phyloP scores from a whole-genome alignment of 2,329 filamentous ascomycete species.

The Aureobasidium sp. region DNA sequence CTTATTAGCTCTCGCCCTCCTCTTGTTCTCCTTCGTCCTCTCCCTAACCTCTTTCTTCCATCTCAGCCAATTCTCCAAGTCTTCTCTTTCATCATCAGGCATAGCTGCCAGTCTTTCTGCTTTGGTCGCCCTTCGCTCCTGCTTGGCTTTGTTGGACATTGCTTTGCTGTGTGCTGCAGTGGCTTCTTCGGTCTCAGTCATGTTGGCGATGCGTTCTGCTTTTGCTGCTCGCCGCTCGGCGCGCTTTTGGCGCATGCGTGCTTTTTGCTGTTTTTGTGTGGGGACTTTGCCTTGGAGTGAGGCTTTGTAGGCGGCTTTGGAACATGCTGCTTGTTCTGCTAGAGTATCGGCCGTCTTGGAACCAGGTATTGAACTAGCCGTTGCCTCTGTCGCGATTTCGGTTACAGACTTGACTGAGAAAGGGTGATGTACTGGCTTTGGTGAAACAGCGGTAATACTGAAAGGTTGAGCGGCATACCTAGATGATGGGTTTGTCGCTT shows the following conservation, averaged over 20 bases:
- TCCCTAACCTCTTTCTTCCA: neutral
- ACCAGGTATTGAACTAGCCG: neutral
- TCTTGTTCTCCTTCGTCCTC: neutral
- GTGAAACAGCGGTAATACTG: neutral
- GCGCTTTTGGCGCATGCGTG: neutral
- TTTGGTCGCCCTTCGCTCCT: neutral
- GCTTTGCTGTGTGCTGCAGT: neutral
- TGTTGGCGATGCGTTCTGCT: neutral
- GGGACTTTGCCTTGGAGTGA: neutral
- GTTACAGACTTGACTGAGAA: neutral
- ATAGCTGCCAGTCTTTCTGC: neutral
- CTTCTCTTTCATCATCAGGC: neutral
- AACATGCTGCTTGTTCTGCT: no score
- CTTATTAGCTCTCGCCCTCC: neutral
- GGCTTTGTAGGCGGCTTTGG: neutral
- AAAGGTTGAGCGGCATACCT: neutral
- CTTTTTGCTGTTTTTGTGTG: neutral
- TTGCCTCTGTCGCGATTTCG: neutral
- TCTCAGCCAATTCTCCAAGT: neutral
- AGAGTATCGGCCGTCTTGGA: no score
- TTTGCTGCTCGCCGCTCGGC: neutral
- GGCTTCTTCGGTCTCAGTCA: neutral
- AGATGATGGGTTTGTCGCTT: no score
- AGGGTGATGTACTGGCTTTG: neutral
- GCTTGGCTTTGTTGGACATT: neutral